Evolutionary conservation across 176 grass and related monocot species (phyloP).

Genomic region (Triticum aestivum): DNA sequence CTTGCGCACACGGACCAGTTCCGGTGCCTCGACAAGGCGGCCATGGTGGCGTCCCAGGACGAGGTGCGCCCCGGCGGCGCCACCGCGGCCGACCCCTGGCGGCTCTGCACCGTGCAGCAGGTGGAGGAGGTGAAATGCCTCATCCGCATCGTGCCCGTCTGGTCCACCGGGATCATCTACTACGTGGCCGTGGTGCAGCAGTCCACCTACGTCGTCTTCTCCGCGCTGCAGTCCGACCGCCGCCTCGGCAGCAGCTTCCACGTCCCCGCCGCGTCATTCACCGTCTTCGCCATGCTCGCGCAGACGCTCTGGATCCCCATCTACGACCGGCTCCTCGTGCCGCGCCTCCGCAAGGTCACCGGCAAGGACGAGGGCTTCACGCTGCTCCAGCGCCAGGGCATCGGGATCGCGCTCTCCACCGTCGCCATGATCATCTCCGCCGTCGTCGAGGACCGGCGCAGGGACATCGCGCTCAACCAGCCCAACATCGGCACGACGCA

Average conservation of each 20-base stretch:
- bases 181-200: conserved; percentile 92
- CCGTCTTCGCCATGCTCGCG: conserved; percentile 83
- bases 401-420: conserved; percentile 83
- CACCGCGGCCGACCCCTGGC: conserved; percentile 49
- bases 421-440: conserved; percentile 82
- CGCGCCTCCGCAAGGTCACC: conserved; percentile 44
- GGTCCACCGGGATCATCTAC: conserved; percentile 86
- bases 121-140: conserved; percentile 94
- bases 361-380: conserved; percentile 61
- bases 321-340: conserved; percentile 80
- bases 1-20: conserved; percentile 84
- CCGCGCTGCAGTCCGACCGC: conserved; percentile 83
- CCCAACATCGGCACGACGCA: conserved; percentile 46
- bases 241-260: conserved; percentile 64
- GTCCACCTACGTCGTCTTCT: conserved; percentile 78
- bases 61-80: conserved; percentile 43
- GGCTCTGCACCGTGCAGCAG: conserved; percentile 82
- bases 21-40: conserved; percentile 84
- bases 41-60: conserved; percentile 44
- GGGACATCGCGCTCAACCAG: conserved; percentile 45
- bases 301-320: conserved; percentile 88
- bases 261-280: conserved; percentile 85
- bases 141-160: conserved; percentile 72
- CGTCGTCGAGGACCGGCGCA: conserved; percentile 55
- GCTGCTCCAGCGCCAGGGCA: conserved; percentile 80